Evolutionary conservation across 1,139 yeast species (phyloP).

Genomic region (Kurtzmaniella quercitrusa): DNA sequence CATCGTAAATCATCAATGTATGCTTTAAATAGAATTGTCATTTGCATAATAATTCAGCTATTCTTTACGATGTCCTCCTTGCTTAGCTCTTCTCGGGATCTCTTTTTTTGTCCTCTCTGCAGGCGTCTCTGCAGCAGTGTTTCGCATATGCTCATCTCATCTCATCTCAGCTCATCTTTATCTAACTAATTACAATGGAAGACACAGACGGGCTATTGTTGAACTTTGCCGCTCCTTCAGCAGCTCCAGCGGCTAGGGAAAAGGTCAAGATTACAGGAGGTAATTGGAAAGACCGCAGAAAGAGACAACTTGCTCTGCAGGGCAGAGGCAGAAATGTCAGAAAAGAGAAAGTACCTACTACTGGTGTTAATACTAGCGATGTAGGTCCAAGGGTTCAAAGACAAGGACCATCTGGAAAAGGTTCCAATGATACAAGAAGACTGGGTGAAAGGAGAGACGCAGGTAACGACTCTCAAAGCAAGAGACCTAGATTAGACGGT

Average conservation of each 20-base stretch:
- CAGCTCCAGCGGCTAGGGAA: constrained; percentile 10
- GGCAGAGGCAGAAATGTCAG: constrained; percentile 40
- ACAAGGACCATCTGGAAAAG: constrained; percentile 24
- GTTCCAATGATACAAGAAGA: constrained; percentile 31
- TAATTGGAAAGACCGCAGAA: constrained; percentile 66
- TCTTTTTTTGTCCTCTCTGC: too few species aligned
- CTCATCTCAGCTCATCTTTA: constrained; percentile 9
- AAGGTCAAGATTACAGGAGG: constrained; percentile 31
- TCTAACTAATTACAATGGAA: constrained; percentile 11
- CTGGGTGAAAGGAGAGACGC: constrained; percentile 7
- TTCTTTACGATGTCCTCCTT: too few species aligned
- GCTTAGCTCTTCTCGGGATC: neutral
- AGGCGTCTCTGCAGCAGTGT: neutral
- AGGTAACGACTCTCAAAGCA: constrained; percentile 6
- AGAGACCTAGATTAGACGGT: constrained; percentile 7
- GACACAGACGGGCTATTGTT: constrained; percentile 63
- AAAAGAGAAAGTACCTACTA: constrained; percentile 20
- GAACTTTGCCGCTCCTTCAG: constrained; percentile 50
- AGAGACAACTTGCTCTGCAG: constrained; percentile 49
- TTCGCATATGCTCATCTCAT: constrained; percentile 3
- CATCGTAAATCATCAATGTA: too few species aligned
- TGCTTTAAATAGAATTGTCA: too few species aligned
- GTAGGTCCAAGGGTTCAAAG: neutral
- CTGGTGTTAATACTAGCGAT: constrained; percentile 25
- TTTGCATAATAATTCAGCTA: too few species aligned